These are phyloP conservation scores for Grosmannia serpens DNA, from an alignment of 2,329 filamentous ascomycete species.

Conservation along the genomic window DNA sequence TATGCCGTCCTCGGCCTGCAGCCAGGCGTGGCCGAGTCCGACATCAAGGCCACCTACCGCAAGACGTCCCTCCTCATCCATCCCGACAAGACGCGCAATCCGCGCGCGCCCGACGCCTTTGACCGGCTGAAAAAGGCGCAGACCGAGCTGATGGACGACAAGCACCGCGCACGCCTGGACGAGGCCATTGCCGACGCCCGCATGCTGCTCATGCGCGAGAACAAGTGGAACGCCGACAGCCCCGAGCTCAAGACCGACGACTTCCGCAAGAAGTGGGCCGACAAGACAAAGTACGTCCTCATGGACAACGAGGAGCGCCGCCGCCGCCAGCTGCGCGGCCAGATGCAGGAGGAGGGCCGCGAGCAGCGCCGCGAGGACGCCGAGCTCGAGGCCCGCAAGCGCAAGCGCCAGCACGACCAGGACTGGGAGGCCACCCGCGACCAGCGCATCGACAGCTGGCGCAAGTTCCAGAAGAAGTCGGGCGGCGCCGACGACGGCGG, in stretches of 20 bases:
- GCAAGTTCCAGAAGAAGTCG: constrained; percentile 73
- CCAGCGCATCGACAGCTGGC: constrained; percentile 85
- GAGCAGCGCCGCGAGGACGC: constrained; percentile 79
- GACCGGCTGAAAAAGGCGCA: constrained; percentile 95
- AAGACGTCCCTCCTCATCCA: constrained; percentile 98
- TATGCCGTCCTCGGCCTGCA: constrained; percentile 94
- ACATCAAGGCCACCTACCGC: constrained; percentile 91
- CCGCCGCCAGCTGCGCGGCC: constrained; percentile 75
- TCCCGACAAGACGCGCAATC: constrained; percentile 93
- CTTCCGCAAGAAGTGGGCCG: constrained; percentile 76
- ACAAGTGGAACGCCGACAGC: constrained; percentile 84
- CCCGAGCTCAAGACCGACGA: constrained; percentile 74
- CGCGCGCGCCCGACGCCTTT: constrained; percentile 84
- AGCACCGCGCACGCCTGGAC: constrained; percentile 74
- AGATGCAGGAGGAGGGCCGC: constrained; percentile 92
- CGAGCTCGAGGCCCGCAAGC: constrained; percentile 67
- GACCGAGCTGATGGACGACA: constrained; percentile 84
- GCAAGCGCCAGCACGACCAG: constrained; percentile 84
- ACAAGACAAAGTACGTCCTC: constrained; percentile 81
- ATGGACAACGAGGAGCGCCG: constrained; percentile 85
- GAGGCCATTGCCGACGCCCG: constrained; percentile 94
- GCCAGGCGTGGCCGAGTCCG: constrained; percentile 86
- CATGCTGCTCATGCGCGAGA: constrained; percentile 86
- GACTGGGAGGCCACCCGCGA: constrained; percentile 93
- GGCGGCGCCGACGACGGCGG: constrained; percentile 15